Percentiles rank a stretch among this genome's conserved stretches.
These are phyloP conservation scores for Metschnikowia lochheadii DNA, from an alignment of 805 yeast species.

Conservation along the genomic window DNA sequence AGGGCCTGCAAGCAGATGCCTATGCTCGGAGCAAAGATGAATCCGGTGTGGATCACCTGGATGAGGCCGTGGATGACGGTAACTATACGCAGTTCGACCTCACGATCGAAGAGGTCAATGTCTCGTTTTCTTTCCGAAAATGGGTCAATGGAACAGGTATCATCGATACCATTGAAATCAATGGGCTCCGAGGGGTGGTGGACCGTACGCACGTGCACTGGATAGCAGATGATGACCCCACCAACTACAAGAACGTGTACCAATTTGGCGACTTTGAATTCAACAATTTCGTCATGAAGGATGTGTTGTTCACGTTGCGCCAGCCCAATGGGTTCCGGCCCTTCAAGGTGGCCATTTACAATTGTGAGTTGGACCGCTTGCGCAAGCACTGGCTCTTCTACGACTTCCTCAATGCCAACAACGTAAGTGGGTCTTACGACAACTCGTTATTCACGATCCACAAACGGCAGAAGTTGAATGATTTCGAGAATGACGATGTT, in stretches of 20 bases:
- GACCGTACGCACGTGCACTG: slow-evolving; percentile 86
- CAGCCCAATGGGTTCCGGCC: slow-evolving; percentile 84
- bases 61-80: slow-evolving; percentile 64
- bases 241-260: slow-evolving; percentile 68
- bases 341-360: slow-evolving; percentile 82
- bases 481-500: slow-evolving; percentile 27
- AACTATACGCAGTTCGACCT: slow-evolving; percentile 95
- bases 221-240: slow-evolving; percentile 79
- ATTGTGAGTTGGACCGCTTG: slow-evolving; percentile 72
- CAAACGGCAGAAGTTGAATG: slow-evolving; percentile 59
- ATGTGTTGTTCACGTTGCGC: slow-evolving; percentile 71
- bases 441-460: slow-evolving; percentile 90
- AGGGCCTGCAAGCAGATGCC: slow-evolving; percentile 73
- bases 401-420: slow-evolving; percentile 79
- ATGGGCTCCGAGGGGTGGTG: slow-evolving; percentile 87
- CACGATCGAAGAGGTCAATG: slow-evolving; percentile 78
- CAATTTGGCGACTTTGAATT: slow-evolving; percentile 92
- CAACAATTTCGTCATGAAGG: slow-evolving; percentile 77
- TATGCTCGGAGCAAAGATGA: slow-evolving; percentile 46
- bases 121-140: slow-evolving; percentile 74
- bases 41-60: slow-evolving; percentile 10
- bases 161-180: slow-evolving; percentile 66
- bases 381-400: slow-evolving; percentile 92
- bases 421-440: slow-evolving; percentile 88
- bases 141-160: slow-evolving; percentile 93